Percentiles rank a stretch among this genome's conserved stretches.
Evolutionary conservation across 2,329 filamentous ascomycete genomes (phyloP).

Genomic region (Bipolaris bicolor): DNA sequence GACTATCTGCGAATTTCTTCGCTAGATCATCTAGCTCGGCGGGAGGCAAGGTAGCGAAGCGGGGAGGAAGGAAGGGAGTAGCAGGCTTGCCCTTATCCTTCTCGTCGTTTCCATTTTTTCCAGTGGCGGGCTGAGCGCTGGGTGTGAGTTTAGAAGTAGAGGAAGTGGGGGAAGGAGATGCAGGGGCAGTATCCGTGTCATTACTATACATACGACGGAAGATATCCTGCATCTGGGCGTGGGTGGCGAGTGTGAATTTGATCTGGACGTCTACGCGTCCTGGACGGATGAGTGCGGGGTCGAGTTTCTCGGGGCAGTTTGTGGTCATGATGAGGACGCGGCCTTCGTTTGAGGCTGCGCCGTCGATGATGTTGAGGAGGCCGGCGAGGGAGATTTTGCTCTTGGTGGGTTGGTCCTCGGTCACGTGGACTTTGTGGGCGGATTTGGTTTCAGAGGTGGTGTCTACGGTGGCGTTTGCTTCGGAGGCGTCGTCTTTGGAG

Average conservation of each 20-base stretch:
- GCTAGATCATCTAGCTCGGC: not conserved
- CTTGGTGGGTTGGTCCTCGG: conserved; percentile 1
- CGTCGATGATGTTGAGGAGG: conserved; percentile 82
- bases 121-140: accelerated
- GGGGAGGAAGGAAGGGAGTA: not conserved
- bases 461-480: not conserved
- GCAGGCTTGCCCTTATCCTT: not conserved
- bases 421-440: not conserved
- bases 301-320: conserved; percentile 32
- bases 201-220: conserved; percentile 30
- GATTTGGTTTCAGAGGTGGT: not conserved
- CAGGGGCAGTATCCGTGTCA: not conserved
- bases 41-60: not conserved
- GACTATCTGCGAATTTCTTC: conserved; percentile 11
- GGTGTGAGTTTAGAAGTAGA: not conserved
- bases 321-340: conserved; percentile 39
- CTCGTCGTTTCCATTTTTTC: not conserved
- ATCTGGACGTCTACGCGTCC: conserved; percentile 63
- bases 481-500: not conserved
- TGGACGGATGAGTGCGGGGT: conserved; percentile 65
- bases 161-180: not conserved
- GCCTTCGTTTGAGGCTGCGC: conserved; percentile 77
- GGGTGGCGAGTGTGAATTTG: conserved; percentile 25
- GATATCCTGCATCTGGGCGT: conserved; percentile 15
- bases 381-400: conserved; percentile 75